These are phyloP conservation scores for Populus nigra DNA, from an alignment of 345 rosid species.

Conservation along the genomic window DNA sequence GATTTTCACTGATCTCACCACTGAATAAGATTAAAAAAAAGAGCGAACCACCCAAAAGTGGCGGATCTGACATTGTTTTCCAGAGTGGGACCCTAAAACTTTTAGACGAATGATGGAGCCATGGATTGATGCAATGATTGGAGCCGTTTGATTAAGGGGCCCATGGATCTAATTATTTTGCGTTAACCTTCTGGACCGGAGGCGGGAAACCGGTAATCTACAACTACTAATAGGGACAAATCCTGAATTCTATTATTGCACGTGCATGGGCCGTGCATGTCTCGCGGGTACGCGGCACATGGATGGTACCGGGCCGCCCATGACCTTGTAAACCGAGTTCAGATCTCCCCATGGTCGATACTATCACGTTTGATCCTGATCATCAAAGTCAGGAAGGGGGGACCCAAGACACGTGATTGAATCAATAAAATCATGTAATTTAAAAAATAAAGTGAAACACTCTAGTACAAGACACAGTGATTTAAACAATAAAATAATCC, in stretches of 20 bases:
- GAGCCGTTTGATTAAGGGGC: slow-evolving; percentile 28
- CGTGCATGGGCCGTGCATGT: slow-evolving; percentile 29
- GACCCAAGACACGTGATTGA: too few species aligned
- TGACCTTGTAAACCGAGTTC: neutral
- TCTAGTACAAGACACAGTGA: too few species aligned
- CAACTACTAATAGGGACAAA: neutral
- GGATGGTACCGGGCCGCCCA: slow-evolving; percentile 1
- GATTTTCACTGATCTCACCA: too few species aligned
- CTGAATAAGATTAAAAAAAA: too few species aligned
- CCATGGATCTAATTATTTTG: neutral
- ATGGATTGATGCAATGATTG: slow-evolving; percentile 23
- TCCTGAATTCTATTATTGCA: neutral
- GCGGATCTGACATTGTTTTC: neutral
- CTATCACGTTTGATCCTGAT: slow-evolving; percentile 6
- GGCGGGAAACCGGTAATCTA: too few species aligned
- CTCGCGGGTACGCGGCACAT: neutral
- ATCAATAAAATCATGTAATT: too few species aligned
- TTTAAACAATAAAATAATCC: too few species aligned
- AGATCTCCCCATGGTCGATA: neutral
- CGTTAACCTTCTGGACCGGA: neutral
- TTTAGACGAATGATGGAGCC: slow-evolving; percentile 9
- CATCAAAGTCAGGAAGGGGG: neutral
- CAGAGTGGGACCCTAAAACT: slow-evolving; percentile 16
- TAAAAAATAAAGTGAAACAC: too few species aligned
- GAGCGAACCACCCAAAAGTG: neutral